Percentiles rank a stretch among this genome's conserved stretches.
These are phyloP conservation scores for Fulvia fulva DNA, from an alignment of 2,329 filamentous ascomycete species.

Conservation along the genomic window DNA sequence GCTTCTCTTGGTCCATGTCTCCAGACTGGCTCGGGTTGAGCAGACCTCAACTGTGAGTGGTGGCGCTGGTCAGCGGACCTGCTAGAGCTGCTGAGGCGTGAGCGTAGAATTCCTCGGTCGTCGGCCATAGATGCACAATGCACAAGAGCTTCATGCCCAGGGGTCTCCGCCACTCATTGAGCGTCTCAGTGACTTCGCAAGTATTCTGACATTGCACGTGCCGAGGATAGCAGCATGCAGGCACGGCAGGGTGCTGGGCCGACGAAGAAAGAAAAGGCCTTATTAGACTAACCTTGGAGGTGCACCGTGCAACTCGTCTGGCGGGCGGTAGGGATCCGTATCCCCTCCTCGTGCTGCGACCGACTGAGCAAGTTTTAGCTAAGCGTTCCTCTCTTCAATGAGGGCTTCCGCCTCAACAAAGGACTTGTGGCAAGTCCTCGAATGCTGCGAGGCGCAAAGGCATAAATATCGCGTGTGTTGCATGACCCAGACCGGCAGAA, in stretches of 20 bases:
- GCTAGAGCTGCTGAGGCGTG: neutral
- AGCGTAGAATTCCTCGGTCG: neutral
- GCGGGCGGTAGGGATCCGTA: too few relatives aligned
- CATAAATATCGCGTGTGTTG: too few relatives aligned
- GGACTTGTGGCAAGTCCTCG: too few relatives aligned
- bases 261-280: neutral
- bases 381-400: too few relatives aligned
- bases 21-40: neutral
- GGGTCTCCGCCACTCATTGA: neutral
- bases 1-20: slow-evolving; percentile 30
- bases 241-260: neutral
- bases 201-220: too few relatives aligned
- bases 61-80: neutral
- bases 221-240: neutral
- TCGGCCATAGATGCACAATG: neutral
- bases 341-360: too few relatives aligned
- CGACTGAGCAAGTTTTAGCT: too few relatives aligned
- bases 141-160: neutral
- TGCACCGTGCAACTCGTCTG: too few relatives aligned
- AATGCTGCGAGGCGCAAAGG: too few relatives aligned
- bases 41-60: neutral
- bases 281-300: too few relatives aligned
- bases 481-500: too few relatives aligned
- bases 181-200: neutral
- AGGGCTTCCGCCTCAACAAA: too few relatives aligned